phyloP scores from a whole-genome alignment of 352 stramenopile species.

The Pythium brassicae region DNA sequence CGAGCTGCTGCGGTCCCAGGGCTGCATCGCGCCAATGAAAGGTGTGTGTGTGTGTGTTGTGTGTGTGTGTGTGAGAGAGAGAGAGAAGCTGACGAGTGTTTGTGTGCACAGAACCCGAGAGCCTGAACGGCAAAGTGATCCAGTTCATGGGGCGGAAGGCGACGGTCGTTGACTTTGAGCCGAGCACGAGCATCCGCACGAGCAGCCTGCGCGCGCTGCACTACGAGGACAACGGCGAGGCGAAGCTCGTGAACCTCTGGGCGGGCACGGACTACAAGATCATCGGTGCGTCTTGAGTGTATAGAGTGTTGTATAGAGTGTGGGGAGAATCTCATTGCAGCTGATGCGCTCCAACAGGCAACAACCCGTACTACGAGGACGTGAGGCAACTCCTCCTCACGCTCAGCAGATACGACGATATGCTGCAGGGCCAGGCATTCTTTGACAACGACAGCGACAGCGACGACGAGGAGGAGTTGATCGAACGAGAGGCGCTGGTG shows the following conservation, averaged over 20 bases:
- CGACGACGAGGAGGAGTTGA: constrained; percentile 74
- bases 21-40: constrained; percentile 82
- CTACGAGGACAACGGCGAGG: constrained; percentile 72
- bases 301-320: background rate
- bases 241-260: constrained; percentile 79
- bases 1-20: constrained; percentile 73
- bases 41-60: constrained; percentile 15
- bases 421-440: constrained; percentile 71
- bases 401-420: constrained; percentile 42
- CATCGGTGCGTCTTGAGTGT: constrained; percentile 24
- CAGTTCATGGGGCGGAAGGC: constrained; percentile 60
- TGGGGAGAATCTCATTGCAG: background rate
- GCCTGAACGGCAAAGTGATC: constrained; percentile 72
- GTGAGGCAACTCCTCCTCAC: constrained; percentile 63
- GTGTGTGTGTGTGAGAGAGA: too few relatives aligned
- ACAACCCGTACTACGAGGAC: constrained; percentile 70
- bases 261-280: constrained; percentile 83
- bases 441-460: constrained; percentile 82
- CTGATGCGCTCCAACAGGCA: constrained; percentile 1
- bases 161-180: constrained; percentile 81
- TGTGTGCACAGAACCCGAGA: constrained; percentile 52
- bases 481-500: too few relatives aligned
- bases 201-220: constrained; percentile 73
- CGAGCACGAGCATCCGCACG: constrained; percentile 67
- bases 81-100: background rate